Conservation (phyloP, 345 rosid genomes). For the Populus nigra region DNA sequence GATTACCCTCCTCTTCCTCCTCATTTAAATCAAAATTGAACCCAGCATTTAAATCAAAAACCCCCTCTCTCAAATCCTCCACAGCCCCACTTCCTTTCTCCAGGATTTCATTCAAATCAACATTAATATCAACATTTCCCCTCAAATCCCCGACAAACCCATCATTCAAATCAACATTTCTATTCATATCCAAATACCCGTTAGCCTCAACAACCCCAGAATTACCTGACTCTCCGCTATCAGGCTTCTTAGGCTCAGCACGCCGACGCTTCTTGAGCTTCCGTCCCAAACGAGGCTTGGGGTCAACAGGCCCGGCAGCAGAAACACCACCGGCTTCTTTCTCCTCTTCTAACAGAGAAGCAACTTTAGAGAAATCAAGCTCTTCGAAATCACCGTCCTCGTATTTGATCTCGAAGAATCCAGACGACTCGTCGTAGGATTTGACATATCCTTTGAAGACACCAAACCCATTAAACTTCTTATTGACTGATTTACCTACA, state of each 20-base stretch:
- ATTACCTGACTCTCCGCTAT: constrained; percentile 21
- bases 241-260: constrained; percentile 4
- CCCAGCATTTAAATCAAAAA: constrained; percentile 62
- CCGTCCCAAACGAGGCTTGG: constrained; percentile 48
- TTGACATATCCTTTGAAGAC: constrained; percentile 45
- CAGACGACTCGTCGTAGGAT: constrained; percentile 55
- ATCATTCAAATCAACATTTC: constrained; percentile 27
- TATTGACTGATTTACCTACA: constrained; percentile 60
- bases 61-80: constrained; percentile 28
- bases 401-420: constrained; percentile 57
- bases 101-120: constrained; percentile 44
- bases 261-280: constrained; percentile 30
- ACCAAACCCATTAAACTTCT: constrained; percentile 49
- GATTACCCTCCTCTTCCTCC: constrained; percentile 1
- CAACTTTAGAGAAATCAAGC: constrained; percentile 44
- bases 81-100: constrained; percentile 19
- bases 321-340: constrained; percentile 14
- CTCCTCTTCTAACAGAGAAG: constrained; percentile 29
- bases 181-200: constrained; percentile 8
- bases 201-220: constrained; percentile 2
- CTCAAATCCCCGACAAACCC: constrained; percentile 2
- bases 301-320: constrained; percentile 30
- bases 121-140: constrained; percentile 19
- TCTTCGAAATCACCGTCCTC: constrained; percentile 67
- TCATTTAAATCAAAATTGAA: constrained; percentile 50